Base-by-base conservation (phyloP, 2,329 filamentous ascomycete species). In the Epichloe hybrida region DNA sequence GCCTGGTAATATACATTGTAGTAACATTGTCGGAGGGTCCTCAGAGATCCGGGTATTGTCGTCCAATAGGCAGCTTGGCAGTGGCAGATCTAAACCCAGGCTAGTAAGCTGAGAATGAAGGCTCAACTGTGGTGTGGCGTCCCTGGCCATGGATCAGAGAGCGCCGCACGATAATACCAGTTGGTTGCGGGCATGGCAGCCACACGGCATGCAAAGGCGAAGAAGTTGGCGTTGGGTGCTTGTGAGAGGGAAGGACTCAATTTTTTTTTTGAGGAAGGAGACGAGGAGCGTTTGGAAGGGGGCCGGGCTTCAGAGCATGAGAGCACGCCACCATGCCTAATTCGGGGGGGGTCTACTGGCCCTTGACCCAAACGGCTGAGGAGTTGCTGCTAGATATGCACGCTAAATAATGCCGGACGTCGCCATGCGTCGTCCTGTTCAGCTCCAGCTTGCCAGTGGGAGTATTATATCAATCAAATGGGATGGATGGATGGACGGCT, bases 1-100 rank as follows among this genome's bases (percentile, higher is more conserved):
- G 38, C 46, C 50, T 21, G 21, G 46, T 46, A 43, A 21, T 3
- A 21, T 21, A 21, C 20, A 21, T n/a, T n/a, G n/a, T 49, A 46
- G 46, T 40, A 52, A 40, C 46, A 45, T 48, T 41, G 47, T 40
- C 46, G 41, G 46, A 37, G 31, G 46, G 50, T 44, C 21, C 50
- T 31, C 31, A 37, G 20, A 41, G 36, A 40, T 49, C 50, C 35
- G 40, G 50, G 35, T 12, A 38, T 23, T 46, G 20, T 36, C 37
- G n/a, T 48, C 38, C 50, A 45, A 36, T 44, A 42, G 34, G n/a
- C 40, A n/a, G n/a, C 13, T n/a, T 31, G 12, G 35, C 23, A 44
- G 43, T 38, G 31, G 39, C 46, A 52, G 50, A 52, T 49, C 46
- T 37, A 44, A 44, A 35, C 21, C 46, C 46, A 44, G 40, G 23